Conservation (phyloP, 345 rosid species). For the Eutrema japonicum region DNA sequence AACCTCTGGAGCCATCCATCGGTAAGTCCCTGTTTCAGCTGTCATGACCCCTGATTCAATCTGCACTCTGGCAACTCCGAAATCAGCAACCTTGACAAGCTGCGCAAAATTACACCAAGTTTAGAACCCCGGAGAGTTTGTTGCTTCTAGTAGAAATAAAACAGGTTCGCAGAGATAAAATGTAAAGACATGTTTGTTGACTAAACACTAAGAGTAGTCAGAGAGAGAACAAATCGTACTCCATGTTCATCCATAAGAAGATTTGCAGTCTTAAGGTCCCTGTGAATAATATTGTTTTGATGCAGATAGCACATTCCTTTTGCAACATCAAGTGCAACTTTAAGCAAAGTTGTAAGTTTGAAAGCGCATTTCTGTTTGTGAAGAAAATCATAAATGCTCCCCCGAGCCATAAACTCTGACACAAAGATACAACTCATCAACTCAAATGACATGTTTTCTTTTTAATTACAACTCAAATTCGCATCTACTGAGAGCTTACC, state of each 20-base stretch:
- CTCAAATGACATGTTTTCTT: slow-evolving; percentile 16
- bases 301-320: slow-evolving; percentile 98
- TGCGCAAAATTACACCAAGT: slow-evolving; percentile 40
- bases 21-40: slow-evolving; percentile 98
- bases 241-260: slow-evolving; percentile 99
- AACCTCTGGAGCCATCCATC: slow-evolving; percentile 99
- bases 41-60: slow-evolving; percentile 95
- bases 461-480: not conserved
- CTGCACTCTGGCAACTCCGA: slow-evolving; percentile 97
- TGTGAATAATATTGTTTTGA: slow-evolving; percentile 93
- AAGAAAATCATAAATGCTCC: slow-evolving; percentile 88
- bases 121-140: slow-evolving; percentile 10
- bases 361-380: slow-evolving; percentile 85
- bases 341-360: slow-evolving; percentile 76
- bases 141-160: slow-evolving; percentile 2
- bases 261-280: slow-evolving; percentile 97
- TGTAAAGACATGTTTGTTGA: slow-evolving; percentile 11
- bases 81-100: slow-evolving; percentile 99
- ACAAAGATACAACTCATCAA: slow-evolving; percentile 33
- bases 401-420: slow-evolving; percentile 92
- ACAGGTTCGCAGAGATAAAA: slow-evolving; percentile 7
- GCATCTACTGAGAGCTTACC: slow-evolving; percentile 50
- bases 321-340: slow-evolving; percentile 87
- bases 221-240: slow-evolving; percentile 51
- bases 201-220: slow-evolving; percentile 22